A percentile compares a stretch with the other conserved stretches of the same genome.
Evolutionary conservation across 805 yeast genomes (phyloP).

Genomic region (Metschnikowia aberdeeniae): DNA sequence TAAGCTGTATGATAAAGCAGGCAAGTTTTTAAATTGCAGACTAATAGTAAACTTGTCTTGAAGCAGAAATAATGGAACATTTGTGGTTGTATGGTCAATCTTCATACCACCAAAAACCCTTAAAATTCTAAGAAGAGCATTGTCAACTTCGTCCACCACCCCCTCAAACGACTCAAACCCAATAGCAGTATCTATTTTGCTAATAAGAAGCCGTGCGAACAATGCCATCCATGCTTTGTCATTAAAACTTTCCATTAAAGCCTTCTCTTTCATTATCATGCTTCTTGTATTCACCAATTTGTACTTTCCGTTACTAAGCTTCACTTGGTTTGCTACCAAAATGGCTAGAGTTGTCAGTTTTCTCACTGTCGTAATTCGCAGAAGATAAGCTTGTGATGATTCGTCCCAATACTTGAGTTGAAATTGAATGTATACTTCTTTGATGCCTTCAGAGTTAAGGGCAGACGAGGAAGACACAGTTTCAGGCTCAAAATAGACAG

Average conservation of each 20-base stretch:
- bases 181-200: conserved; percentile 30
- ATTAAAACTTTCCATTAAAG: conserved; percentile 29
- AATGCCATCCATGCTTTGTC: conserved; percentile 28
- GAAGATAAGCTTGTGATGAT: conserved; percentile 16
- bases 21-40: conserved; percentile 26
- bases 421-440: conserved; percentile 31
- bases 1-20: conserved; percentile 31
- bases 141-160: conserved; percentile 24
- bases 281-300: conserved; percentile 19
- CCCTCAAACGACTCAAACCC: conserved; percentile 33
- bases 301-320: conserved; percentile 14
- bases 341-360: conserved; percentile 27
- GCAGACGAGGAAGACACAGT: conserved; percentile 22
- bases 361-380: conserved; percentile 29
- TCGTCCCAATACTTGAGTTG: conserved; percentile 28
- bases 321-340: conserved; percentile 14
- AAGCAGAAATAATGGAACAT: conserved; percentile 23
- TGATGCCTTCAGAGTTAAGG: conserved; percentile 13
- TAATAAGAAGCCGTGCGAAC: conserved; percentile 29
- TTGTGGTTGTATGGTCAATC: conserved; percentile 1
- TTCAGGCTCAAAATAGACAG: conserved; percentile 32
- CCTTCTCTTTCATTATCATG: conserved; percentile 23
- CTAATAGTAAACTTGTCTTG: conserved; percentile 20
- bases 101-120: conserved; percentile 26
- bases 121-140: conserved; percentile 23